Evolutionary conservation across 768 basidiomycete species (phyloP), one percentile per base, ranked within the genome.

Genomic region (Mycena albidolilacea): DNA sequence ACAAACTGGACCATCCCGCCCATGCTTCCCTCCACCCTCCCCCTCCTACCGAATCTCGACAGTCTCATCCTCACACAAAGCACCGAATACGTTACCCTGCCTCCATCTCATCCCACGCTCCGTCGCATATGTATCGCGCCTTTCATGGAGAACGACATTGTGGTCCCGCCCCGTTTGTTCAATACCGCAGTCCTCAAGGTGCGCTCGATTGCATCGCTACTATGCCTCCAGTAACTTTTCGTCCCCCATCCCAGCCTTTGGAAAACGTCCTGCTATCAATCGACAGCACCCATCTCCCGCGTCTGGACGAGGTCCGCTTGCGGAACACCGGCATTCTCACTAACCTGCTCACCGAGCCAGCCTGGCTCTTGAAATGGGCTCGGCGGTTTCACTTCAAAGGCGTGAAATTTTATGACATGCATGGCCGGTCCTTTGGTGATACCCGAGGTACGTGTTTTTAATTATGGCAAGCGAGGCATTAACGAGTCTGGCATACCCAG

Each of bases 91-190:
- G 68, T 81, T 21, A 64, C 77, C 11, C 78, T 86, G 7, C 83
- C 83, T 0, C 74, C 78, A 8, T 80, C 79, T n/a, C 86, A 87
- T 64, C 82, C 84, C 2, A 75, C 81, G 0, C 72, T 88, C 3
- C 75, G 79, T 50, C 82, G 84, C n/a, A 86, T 88, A 19, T 86
- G 86, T 44, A 83, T 88, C 63, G 79, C 82, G 21, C 87, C 87
- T n/a, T 75, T 81, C 41, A 79, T 81, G 48, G 87, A 86, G 23
- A 79, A 86, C 35, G 46, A 78, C 11, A 78, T 75, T n/a, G n/a
- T 61, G 1, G 85, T 85, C 3, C 87, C 86, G 1, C 64, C 72
- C 10, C 80, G 79, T 35, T 78, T 86, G 55, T 87, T 84, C 58
- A 74, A 78, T 6, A 77, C 79, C 23, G 86, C 86, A 23, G 82